Evolutionary conservation across 352 stramenopile species (phyloP).

Genomic region (Phytophthora vignae): DNA sequence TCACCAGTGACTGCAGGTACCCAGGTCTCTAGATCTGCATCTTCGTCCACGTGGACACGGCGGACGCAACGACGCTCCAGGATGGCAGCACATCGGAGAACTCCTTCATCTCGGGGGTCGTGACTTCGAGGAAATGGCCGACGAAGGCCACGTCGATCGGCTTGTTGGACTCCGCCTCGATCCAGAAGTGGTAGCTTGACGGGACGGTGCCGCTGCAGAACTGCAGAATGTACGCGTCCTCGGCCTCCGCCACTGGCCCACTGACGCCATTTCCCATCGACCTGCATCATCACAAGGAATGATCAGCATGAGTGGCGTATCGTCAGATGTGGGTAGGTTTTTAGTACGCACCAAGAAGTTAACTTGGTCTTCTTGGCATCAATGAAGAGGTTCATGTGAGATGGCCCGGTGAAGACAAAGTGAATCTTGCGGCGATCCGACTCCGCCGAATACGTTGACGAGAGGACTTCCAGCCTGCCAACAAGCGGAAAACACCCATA

Average conservation of each 20-base stretch:
- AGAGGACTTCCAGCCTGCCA: conserved; percentile 64
- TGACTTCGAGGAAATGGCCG: conserved; percentile 70
- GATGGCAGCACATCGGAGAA: conserved; percentile 54
- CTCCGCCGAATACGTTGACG: conserved; percentile 56
- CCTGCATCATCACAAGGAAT: conserved; percentile 36
- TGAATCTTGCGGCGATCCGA: conserved; percentile 69
- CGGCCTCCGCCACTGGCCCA: conserved; percentile 57
- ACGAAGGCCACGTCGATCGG: conserved; percentile 70
- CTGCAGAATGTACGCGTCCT: conserved; percentile 82
- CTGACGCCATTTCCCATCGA: conserved; percentile 75
- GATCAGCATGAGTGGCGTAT: neutral
- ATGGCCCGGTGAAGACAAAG: conserved; percentile 70
- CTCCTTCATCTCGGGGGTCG: conserved; percentile 57
- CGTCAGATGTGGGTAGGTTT: neutral
- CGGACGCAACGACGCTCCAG: conserved; percentile 52
- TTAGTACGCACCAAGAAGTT: conserved; percentile 64
- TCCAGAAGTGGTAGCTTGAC: conserved; percentile 79
- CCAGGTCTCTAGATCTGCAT: conserved; percentile 54
- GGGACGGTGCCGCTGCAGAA: conserved; percentile 67
- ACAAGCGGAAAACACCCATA: neutral
- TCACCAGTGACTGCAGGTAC: too few species aligned
- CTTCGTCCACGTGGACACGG: conserved; percentile 68
- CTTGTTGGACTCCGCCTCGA: conserved; percentile 60
- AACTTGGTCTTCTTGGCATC: conserved; percentile 74
- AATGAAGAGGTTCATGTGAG: conserved; percentile 80